Evolutionary conservation across 768 basidiomycete species (phyloP).

Genomic region (Imleria badia): DNA sequence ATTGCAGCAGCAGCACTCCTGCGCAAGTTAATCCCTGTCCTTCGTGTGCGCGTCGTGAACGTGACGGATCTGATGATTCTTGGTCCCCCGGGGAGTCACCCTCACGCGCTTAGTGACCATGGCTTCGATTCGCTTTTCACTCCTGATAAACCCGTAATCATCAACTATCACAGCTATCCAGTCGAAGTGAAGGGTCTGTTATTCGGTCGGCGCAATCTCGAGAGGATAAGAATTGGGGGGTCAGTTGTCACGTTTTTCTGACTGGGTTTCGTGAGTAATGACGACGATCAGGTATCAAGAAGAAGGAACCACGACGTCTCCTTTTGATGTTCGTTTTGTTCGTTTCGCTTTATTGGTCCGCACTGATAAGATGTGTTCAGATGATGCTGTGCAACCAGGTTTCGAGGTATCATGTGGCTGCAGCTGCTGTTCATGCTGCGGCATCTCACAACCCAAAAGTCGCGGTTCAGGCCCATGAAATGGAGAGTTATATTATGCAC

Average conservation of each 20-base stretch:
- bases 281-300: constrained; percentile 48
- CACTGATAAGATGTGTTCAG: constrained; percentile 30
- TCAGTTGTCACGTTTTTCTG: constrained; percentile 17
- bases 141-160: constrained; percentile 60
- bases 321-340: constrained; percentile 59
- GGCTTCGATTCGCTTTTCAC: constrained; percentile 76
- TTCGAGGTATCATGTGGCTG: constrained; percentile 65
- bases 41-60: constrained; percentile 86
- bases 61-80: constrained; percentile 90
- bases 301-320: constrained; percentile 79
- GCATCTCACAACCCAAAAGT: constrained; percentile 52
- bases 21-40: constrained; percentile 61
- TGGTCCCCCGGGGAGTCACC: constrained; percentile 64
- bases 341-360: neutral
- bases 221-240: constrained; percentile 57
- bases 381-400: constrained; percentile 76
- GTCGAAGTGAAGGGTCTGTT: constrained; percentile 68
- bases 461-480: constrained; percentile 56
- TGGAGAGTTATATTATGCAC: constrained; percentile 58
- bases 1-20: constrained; percentile 83
- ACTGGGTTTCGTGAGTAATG: neutral
- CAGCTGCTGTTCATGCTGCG: constrained; percentile 57
- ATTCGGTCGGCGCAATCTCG: constrained; percentile 51
- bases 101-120: constrained; percentile 63
- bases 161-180: constrained; percentile 86